phyloP scores from a whole-genome alignment of 495 filamentous ascomycete genomes.

The Aspergillus bertholletiae region DNA sequence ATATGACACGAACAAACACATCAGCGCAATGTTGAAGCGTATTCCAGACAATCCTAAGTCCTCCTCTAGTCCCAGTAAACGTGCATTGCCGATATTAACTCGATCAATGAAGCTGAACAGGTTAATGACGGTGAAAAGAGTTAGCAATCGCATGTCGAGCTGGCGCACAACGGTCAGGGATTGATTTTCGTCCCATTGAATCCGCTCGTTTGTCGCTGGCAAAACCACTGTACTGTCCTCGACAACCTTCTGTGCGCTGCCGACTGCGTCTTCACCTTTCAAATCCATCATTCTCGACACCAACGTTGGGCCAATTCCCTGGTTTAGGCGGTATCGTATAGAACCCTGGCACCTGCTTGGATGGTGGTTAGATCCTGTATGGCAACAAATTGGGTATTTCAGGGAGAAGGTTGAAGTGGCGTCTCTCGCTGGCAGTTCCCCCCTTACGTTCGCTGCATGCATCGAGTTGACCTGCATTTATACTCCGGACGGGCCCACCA shows the following conservation, averaged over 20 bases:
- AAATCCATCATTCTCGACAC: background rate
- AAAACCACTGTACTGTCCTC: background rate
- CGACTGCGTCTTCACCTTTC: background rate
- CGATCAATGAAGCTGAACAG: conserved; percentile 40
- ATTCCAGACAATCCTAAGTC: conserved; percentile 55
- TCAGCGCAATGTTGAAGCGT: conserved; percentile 58
- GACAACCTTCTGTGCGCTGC: background rate
- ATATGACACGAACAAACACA: conserved; percentile 65
- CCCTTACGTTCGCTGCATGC: no score
- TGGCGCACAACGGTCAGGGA: conserved; percentile 21
- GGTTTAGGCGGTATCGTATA: no score
- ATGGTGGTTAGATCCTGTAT: no score
- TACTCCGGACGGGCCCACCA: background rate
- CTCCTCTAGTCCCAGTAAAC: conserved; percentile 55
- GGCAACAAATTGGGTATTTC: no score
- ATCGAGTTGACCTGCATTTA: no score
- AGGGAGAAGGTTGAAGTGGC: no score
- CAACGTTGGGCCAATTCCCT: no score
- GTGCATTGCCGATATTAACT: conserved; percentile 62
- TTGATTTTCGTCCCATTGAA: background rate
- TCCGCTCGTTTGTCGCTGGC: background rate
- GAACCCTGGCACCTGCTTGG: no score
- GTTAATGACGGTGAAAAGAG: conserved; percentile 32
- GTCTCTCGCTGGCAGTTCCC: no score
- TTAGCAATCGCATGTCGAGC: conserved; percentile 37